Base-by-base conservation (phyloP, 108 stramenopile genomes). In the Pseudonitzschia pungens region DNA sequence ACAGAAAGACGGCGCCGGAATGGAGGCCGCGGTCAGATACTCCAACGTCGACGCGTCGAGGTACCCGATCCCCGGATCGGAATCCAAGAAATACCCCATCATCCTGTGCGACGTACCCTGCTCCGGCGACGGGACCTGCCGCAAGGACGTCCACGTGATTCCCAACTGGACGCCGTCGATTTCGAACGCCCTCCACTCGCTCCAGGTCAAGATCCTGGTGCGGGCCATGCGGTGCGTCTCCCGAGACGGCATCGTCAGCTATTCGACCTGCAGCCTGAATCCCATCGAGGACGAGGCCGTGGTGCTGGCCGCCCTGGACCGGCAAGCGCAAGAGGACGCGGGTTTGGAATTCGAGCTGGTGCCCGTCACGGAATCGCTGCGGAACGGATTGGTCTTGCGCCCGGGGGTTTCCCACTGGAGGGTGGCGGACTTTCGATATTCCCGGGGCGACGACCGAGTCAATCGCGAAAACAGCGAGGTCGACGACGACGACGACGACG, bases 251-350 rank as follows among this genome's bases (percentile, higher is more conserved):
- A 69, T 82, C 20, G 79, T 94, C 8, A 89, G 87, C 56, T 95
- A 93, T 70, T 89, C 87, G 40, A 97, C 96, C 0, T 97, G 96
- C 69, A 84, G 83, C 45, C 54, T 97, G 71, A 94, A 95, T 79
- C 96, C 96, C 9, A 77, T 97, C n/a, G 96, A 97, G 77, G 80
- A 95, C 68, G 96, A 97, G 79, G 96, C 96, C 14, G 96, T 97
- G 3, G 93, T 97, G 29, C 71, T 84, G 1, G 92, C 92, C 0
- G 88, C 90, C 10, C 63, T 97, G 55, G 15, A 36, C 26, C 63
- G 20, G 8, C 66, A 24, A 68, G 44, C 20, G n/a, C 42, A 24
- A 59, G 18, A 66, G 45, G 16, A 36, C 48, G 16, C 33, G 41
- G 52, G 56, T 43, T 41, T n/a, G 22, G 42, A 22, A 12, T 81